These are phyloP conservation scores for Thyridium curvatum DNA, from an alignment of 2,329 filamentous ascomycete species.

Conservation along the genomic window DNA sequence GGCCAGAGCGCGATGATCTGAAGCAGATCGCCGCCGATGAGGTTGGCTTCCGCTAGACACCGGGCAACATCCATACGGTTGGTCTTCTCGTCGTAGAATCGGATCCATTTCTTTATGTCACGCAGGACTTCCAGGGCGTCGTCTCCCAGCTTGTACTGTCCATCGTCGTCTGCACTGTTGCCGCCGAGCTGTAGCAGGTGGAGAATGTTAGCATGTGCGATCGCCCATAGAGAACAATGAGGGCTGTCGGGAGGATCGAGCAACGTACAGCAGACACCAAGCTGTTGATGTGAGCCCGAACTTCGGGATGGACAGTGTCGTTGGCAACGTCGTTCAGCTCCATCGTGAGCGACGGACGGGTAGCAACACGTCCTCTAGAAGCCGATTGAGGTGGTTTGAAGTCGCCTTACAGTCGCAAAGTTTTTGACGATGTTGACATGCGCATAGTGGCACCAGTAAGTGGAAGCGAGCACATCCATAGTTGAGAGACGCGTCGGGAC, in stretches of 20 bases:
- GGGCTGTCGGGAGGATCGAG: not conserved
- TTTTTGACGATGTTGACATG: no score
- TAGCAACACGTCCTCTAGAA: no score
- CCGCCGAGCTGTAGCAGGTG: constrained; percentile 71
- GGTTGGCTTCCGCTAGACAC: constrained; percentile 84
- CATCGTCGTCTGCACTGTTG: constrained; percentile 70
- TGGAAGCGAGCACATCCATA: not conserved
- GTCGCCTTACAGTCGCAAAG: no score
- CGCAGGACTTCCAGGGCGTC: constrained; percentile 87
- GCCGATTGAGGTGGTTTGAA: no score
- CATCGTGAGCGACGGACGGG: constrained; percentile 37
- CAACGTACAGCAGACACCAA: constrained; percentile 80
- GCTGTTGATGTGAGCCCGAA: constrained; percentile 88
- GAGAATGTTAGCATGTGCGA: constrained; percentile 12
- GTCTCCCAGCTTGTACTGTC: constrained; percentile 83
- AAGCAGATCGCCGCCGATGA: constrained; percentile 84
- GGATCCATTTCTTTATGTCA: constrained; percentile 92
- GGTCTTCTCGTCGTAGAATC: constrained; percentile 86
- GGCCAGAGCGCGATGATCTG: constrained; percentile 83
- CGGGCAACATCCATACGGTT: constrained; percentile 93
- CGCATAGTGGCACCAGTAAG: no score
- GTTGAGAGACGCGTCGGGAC: constrained; percentile 6
- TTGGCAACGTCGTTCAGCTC: constrained; percentile 43
- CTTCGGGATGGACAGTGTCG: constrained; percentile 79
- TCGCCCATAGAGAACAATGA: not conserved